These are phyloP conservation scores for Myxozyma nipponensis DNA, from an alignment of 805 yeast species.

Conservation along the genomic window DNA sequence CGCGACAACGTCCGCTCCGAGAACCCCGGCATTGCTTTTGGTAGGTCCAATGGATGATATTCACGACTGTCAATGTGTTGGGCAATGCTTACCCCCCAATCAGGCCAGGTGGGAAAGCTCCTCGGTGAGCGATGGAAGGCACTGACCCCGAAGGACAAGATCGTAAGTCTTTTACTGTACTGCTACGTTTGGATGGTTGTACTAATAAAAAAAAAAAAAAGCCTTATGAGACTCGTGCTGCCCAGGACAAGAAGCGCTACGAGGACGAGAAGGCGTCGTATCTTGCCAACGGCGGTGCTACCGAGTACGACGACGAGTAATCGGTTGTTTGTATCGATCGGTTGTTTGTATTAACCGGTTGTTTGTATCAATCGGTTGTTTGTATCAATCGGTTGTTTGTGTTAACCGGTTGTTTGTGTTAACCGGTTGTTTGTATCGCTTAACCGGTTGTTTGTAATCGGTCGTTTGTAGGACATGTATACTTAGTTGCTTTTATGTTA, in stretches of 20 bases:
- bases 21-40: constrained; percentile 94
- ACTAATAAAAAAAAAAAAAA: constrained; percentile 10
- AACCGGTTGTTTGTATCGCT: background rate
- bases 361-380: background rate
- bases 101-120: constrained; percentile 78
- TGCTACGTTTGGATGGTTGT: background rate
- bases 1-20: constrained; percentile 94
- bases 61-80: too few relatives aligned
- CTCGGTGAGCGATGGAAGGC: constrained; percentile 98
- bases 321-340: constrained; percentile 13
- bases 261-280: constrained; percentile 93
- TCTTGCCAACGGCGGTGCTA: constrained; percentile 44
- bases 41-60: constrained; percentile 37
- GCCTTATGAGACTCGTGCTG: constrained; percentile 92
- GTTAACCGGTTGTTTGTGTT: background rate
- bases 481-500: too few relatives aligned
- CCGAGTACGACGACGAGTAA: constrained; percentile 32
- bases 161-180: constrained; percentile 11
- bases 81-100: background rate
- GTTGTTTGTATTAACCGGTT: constrained; percentile 16
- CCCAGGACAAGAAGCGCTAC: constrained; percentile 94
- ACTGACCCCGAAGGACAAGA: constrained; percentile 72
- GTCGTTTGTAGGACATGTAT: too few relatives aligned
- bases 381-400: background rate
- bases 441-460: too few relatives aligned